Percentiles rank a stretch among this genome's conserved stretches.
Evolutionary conservation across 805 yeast species (phyloP).

Genomic region (Teunomyces kruisii): DNA sequence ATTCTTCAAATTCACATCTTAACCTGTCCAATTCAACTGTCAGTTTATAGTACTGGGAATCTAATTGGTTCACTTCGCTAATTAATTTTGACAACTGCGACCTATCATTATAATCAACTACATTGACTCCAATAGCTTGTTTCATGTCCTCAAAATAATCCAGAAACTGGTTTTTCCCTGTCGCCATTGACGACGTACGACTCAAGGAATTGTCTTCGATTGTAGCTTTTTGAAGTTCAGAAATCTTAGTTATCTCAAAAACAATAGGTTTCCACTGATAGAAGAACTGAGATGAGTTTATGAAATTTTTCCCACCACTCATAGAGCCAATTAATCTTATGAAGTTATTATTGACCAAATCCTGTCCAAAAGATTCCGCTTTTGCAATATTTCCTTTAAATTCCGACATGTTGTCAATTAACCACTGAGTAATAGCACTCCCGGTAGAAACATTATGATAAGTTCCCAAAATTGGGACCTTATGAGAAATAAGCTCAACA

Average conservation of each 20-base stretch:
- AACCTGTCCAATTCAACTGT: conserved; percentile 61
- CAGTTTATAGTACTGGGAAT: conserved; percentile 44
- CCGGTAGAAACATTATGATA: conserved; percentile 65
- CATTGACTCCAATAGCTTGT: conserved; percentile 44
- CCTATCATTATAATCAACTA: conserved; percentile 49
- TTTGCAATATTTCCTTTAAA: conserved; percentile 49
- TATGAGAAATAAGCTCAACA: conserved; percentile 54
- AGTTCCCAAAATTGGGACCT: conserved; percentile 68
- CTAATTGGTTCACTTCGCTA: conserved; percentile 59
- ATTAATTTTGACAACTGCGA: conserved; percentile 50
- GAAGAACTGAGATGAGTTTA: conserved; percentile 67
- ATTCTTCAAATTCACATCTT: conserved; percentile 74
- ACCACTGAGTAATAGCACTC: conserved; percentile 58
- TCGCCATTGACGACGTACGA: conserved; percentile 6
- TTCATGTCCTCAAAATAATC: conserved; percentile 43
- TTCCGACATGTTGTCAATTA: conserved; percentile 45
- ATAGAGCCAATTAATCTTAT: conserved; percentile 66
- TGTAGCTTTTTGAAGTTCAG: conserved; percentile 6
- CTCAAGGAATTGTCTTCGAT: conserved; percentile 8
- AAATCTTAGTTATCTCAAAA: conserved; percentile 45
- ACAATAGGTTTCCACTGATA: conserved; percentile 82
- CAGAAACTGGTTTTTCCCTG: conserved; percentile 9
- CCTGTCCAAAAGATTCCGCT: conserved; percentile 77
- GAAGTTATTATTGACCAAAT: conserved; percentile 58
- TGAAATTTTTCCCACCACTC: conserved; percentile 51